Evolutionary conservation across 2,329 filamentous ascomycete genomes (phyloP), one percentile per base, ranked within the genome.

Genomic region (Neopestalotiopsis sp.): DNA sequence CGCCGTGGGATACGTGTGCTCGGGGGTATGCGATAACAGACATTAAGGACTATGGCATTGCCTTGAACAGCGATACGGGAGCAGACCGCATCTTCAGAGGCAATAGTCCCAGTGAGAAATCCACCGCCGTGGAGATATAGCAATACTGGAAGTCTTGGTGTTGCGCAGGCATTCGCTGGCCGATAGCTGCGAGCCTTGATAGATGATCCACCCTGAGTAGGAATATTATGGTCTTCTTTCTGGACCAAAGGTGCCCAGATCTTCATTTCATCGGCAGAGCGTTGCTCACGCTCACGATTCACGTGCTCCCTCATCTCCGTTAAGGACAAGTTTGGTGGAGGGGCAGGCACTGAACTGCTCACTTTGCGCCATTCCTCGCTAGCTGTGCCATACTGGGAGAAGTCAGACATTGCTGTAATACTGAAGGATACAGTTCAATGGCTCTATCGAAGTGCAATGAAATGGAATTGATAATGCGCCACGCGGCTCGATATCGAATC

Each of bases 301-400:
- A 53, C 17, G 20, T 42, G 14, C 42, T 65, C 62, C 62, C 17
- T n/a, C 62, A 3, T 65, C 62, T 53, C 62, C 5, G 4, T 42
- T 12, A 65, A 30, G 14, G 62, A 65, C 17, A 65, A n/a, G 42
- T 20, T 17, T 24, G 62, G 42, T 7, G 5, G 62, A 42, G 62
- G 42, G 5, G 62, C 42, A 65, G 42, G n/a, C 38, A 32, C 28
- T 5, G 20, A 20, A 24, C 40, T 65, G 62, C 62, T 56, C 62
- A 65, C 62, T 49, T 65, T 32, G 62, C n/a, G 62, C 62, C 62
- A 65, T 65, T 65, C 62, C 24, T 65, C 42, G n/a, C 62, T 65
- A 56, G 62, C 40, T 17, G 40, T 45, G 24, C 62, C 62, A 30
- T 56, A 65, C 24, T 56, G 62, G 7, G 62, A 65, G 20, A 65